A percentile compares a stretch with the other conserved stretches of the same genome.
These are phyloP conservation scores for Willaertia magna DNA, from an alignment of 208 protist genomes.

Conservation along the genomic window DNA sequence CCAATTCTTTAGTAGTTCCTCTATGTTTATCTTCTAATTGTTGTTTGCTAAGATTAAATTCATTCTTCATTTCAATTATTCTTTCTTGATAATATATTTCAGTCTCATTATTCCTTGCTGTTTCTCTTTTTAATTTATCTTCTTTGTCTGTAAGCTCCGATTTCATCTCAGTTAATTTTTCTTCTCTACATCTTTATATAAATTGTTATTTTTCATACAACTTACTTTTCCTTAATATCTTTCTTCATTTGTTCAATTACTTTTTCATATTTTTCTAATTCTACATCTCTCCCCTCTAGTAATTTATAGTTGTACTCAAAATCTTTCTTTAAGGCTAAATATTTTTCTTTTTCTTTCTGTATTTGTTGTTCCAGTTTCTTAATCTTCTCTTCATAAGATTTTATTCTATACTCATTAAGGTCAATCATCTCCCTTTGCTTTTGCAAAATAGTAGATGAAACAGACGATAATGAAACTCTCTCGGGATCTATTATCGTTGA, in stretches of 20 bases:
- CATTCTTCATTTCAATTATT: background rate
- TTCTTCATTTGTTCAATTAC: background rate
- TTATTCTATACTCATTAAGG: background rate
- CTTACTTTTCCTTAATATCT: background rate
- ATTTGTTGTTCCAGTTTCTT: background rate
- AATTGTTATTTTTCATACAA: background rate
- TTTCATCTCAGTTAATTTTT: background rate
- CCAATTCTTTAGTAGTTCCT: background rate
- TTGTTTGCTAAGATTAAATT: background rate
- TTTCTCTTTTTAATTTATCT: background rate
- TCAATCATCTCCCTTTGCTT: background rate
- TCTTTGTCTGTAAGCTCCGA: background rate
- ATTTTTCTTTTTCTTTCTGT: background rate
- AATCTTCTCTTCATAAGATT: background rate
- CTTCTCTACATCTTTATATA: background rate
- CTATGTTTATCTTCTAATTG: background rate
- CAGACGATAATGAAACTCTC: no score
- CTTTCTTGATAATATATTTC: background rate
- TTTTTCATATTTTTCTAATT: background rate
- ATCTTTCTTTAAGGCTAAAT: background rate
- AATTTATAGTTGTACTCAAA: background rate
- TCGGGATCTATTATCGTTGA: no score
- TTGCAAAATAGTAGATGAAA: background rate
- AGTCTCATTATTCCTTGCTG: background rate
- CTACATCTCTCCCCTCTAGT: background rate